These are phyloP conservation scores for Aciculoconidium aculeatum DNA, from an alignment of 805 yeast genomes.

Conservation along the genomic window DNA sequence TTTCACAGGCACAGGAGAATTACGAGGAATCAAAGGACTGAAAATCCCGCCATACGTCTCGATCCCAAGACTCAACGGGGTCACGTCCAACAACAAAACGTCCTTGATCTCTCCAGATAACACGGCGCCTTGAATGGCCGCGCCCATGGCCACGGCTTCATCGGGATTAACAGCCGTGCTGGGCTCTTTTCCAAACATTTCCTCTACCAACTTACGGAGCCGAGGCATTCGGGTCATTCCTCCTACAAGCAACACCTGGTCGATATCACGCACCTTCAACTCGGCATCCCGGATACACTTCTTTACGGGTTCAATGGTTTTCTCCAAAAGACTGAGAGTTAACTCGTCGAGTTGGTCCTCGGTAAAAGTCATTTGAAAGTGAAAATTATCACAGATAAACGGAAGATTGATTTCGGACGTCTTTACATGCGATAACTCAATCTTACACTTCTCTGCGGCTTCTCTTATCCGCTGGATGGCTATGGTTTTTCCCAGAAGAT, in stretches of 20 bases:
- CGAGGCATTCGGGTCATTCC: constrained; percentile 92
- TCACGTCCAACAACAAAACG: constrained; percentile 23
- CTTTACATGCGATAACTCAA: constrained; percentile 62
- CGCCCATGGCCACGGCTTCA: constrained; percentile 26
- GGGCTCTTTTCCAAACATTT: constrained; percentile 57
- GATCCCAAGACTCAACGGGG: constrained; percentile 46
- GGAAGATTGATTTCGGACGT: constrained; percentile 64
- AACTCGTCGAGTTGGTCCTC: constrained; percentile 65
- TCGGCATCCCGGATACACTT: constrained; percentile 73
- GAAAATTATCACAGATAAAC: constrained; percentile 57
- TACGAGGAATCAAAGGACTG: constrained; percentile 72
- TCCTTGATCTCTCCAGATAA: constrained; percentile 21
- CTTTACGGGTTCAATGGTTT: constrained; percentile 68
- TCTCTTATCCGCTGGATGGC: constrained; percentile 74
- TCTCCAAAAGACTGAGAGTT: constrained; percentile 59
- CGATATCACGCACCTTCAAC: constrained; percentile 56
- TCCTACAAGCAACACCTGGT: constrained; percentile 75
- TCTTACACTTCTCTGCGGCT: constrained; percentile 73
- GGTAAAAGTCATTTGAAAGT: constrained; percentile 51
- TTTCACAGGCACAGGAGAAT: constrained; percentile 71
- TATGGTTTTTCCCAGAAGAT: constrained; percentile 45
- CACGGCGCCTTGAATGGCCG: constrained; percentile 26
- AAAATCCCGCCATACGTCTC: constrained; percentile 83
- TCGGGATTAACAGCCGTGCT: constrained; percentile 80
- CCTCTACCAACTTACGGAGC: constrained; percentile 56